A percentile compares a stretch with the other conserved stretches of the same genome.
These are phyloP conservation scores for Lycium barbarum DNA, from an alignment of 257 asterid genomes.

Conservation along the genomic window DNA sequence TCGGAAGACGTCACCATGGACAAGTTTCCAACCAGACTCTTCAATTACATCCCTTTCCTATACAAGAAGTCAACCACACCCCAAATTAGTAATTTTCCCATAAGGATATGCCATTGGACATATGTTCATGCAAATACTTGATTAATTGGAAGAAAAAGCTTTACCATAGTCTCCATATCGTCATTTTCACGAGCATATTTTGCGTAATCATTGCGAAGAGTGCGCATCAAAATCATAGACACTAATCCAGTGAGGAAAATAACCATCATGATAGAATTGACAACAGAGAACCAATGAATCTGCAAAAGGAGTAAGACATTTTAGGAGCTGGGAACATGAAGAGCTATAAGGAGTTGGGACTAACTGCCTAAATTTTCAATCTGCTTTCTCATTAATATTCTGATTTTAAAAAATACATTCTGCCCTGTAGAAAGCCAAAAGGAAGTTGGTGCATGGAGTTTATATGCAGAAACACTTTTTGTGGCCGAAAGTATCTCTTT, in stretches of 20 bases:
- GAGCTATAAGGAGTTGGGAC: no score
- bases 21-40: conserved; percentile 79
- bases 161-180: conserved; percentile 95
- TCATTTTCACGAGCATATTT: conserved; percentile 99
- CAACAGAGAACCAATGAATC: conserved; percentile 98
- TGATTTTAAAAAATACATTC: neutral
- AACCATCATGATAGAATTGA: conserved; percentile 99
- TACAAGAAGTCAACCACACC: neutral
- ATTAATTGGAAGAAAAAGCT: no score
- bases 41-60: conserved; percentile 71
- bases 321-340: no score
- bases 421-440: neutral
- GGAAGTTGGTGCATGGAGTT: neutral
- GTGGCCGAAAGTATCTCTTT: neutral
- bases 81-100: no score
- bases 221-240: conserved; percentile 96
- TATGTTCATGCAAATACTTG: no score
- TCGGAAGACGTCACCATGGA: conserved; percentile 70
- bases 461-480: neutral
- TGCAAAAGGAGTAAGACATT: conserved; percentile 43
- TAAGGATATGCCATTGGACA: no score
- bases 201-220: conserved; percentile 95
- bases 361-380: neutral
- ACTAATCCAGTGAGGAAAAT: conserved; percentile 97
- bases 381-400: neutral